Conservation (phyloP, 495 filamentous ascomycete species). For the Aspergillus kassunensis region DNA sequence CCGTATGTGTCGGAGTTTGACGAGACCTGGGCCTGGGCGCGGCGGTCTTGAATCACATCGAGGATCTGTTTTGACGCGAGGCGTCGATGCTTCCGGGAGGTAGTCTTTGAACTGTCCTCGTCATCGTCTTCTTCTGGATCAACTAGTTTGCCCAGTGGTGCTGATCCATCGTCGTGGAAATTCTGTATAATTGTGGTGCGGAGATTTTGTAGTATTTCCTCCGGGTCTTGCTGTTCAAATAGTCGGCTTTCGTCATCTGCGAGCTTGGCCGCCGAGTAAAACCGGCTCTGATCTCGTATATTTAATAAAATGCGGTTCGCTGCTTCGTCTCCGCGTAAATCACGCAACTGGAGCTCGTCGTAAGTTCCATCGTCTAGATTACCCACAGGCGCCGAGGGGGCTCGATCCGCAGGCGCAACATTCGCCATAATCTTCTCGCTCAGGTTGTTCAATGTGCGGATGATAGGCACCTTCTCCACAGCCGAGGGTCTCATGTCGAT, state of each 20-base stretch:
- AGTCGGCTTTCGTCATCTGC: constrained; percentile 45
- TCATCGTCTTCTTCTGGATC: constrained; percentile 58
- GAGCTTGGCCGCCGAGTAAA: constrained; percentile 66
- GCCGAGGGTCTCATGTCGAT: constrained; percentile 74
- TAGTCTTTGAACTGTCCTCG: constrained; percentile 47
- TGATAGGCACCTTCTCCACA: constrained; percentile 68
- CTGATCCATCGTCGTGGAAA: constrained; percentile 55
- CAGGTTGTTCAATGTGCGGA: constrained; percentile 78
- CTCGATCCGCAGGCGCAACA: constrained; percentile 70
- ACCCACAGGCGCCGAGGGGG: constrained; percentile 58
- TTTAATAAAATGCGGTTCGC: constrained; percentile 77
- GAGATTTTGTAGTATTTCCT: constrained; percentile 59
- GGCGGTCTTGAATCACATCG: constrained; percentile 41
- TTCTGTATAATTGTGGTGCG: constrained; percentile 54
- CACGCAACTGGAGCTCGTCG: constrained; percentile 69
- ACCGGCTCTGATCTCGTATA: constrained; percentile 76
- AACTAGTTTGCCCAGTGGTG: constrained; percentile 36
- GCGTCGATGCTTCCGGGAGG: constrained; percentile 34
- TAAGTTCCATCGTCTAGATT: constrained; percentile 69
- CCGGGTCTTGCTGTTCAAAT: constrained; percentile 64
- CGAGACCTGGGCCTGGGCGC: constrained; percentile 29
- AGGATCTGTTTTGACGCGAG: constrained; percentile 41
- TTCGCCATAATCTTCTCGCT: constrained; percentile 89
- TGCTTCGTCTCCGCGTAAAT: constrained; percentile 70
- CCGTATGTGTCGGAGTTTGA: constrained; percentile 50